Percentiles rank a stretch among this genome's conserved stretches.
These are phyloP conservation scores for Helotiales sp. DNA, from an alignment of 2,329 filamentous ascomycete genomes.

Conservation along the genomic window DNA sequence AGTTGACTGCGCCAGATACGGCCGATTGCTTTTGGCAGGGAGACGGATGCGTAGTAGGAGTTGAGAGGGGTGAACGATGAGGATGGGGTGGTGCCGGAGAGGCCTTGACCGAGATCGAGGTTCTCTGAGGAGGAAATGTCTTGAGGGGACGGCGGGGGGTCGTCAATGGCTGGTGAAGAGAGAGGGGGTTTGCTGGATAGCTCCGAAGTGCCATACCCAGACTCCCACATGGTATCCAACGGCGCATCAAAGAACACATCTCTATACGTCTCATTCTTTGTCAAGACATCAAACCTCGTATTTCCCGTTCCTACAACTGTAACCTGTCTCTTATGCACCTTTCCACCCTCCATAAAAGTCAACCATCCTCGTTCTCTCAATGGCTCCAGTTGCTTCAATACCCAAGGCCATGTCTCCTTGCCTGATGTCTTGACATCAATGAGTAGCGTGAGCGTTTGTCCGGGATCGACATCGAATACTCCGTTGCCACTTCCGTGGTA, in stretches of 20 bases:
- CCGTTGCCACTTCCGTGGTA: slow-evolving; percentile 54
- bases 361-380: slow-evolving; percentile 64
- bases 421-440: slow-evolving; percentile 72
- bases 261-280: slow-evolving; percentile 57
- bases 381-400: slow-evolving; percentile 61
- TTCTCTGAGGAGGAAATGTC: no score
- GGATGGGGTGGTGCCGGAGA: slow-evolving; percentile 45
- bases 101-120: slow-evolving; percentile 48
- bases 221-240: slow-evolving; percentile 49
- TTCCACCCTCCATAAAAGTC: slow-evolving; percentile 55
- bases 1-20: slow-evolving; percentile 53
- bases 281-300: slow-evolving; percentile 61
- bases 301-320: slow-evolving; percentile 74
- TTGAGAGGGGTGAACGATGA: slow-evolving; percentile 55
- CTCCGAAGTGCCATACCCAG: neutral
- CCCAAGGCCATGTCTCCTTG: slow-evolving; percentile 55
- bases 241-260: slow-evolving; percentile 73
- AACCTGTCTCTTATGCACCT: slow-evolving; percentile 59
- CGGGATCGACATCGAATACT: slow-evolving; percentile 59
- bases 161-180: neutral
- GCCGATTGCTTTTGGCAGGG: slow-evolving; percentile 61
- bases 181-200: neutral
- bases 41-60: slow-evolving; percentile 69
- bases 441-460: slow-evolving; percentile 63
- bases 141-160: neutral